Evolutionary conservation across 2,329 filamentous ascomycete genomes (phyloP), one percentile per base, ranked within the genome.

Genomic region (Colletotrichum paranaense): DNA sequence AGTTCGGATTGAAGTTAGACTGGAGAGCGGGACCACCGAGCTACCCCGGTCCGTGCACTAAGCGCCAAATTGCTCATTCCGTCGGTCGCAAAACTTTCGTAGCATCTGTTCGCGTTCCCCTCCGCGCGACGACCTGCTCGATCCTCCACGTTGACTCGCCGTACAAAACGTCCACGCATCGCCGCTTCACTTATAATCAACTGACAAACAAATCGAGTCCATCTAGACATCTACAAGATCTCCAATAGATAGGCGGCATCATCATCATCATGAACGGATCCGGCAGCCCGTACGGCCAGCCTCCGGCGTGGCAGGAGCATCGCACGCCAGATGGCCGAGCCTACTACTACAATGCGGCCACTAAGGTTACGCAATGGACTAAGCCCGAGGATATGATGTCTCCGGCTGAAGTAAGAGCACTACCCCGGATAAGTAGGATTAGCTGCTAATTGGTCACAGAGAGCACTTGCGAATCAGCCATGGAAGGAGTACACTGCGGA

Each of bases 401-500:
- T 26, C 89, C 91, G 7, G 91, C 92, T 64, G 95, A 98, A 91
- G 95, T 95, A 84, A 76, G 84, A 9, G 6, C 53, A 12, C n/a
- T 16, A 64, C 75, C 11, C 9, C 2, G 5, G 67, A 78, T 62
- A 12, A 42, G 62, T 74, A 46, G 42, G 72, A 57, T 46, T 32
- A 38, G n/a, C 30, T 35, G 74, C 72, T 79, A 38, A 78, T 76
- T 67, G 62, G 46, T 12, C 74, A 72, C 80, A 95, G 94, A 93
- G 93, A 80, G 94, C 94, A 67, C 88, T 97, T 60, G 89, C 93
- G 63, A 92, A 92, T 78, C 94, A 97, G 77, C 94, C 94, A 76
- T 99, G 95, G 95, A 97, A 96, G 80, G 95, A 98, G 83, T 97
- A 97, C 80, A 95, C 93, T 30, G 92, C 94, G 26, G 92, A 95